Percentiles rank a stretch among this genome's conserved stretches.
Conservation (phyloP, 208 protist species). For the Leptomonas seymouri region DNA sequence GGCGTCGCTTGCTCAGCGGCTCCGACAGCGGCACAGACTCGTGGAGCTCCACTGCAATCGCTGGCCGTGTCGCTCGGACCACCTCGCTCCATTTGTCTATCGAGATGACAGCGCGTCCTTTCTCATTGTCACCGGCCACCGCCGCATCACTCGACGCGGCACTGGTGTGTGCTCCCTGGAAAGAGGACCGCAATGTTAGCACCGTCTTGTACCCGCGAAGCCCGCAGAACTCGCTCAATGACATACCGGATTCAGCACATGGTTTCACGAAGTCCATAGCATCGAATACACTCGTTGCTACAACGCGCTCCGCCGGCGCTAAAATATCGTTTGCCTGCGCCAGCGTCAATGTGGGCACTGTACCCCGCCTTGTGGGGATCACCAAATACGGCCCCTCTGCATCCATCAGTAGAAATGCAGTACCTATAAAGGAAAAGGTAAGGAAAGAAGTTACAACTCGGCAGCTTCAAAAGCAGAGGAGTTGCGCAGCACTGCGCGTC, state of each 20-base stretch:
- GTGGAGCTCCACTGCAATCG: slow-evolving; percentile 52
- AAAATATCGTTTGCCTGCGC: slow-evolving; percentile 64
- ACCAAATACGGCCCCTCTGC: slow-evolving; percentile 48
- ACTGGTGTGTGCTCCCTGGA: slow-evolving; percentile 67
- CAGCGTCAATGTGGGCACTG: slow-evolving; percentile 70
- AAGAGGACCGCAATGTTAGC: slow-evolving; percentile 60
- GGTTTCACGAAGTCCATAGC: slow-evolving; percentile 55
- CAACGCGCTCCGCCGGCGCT: slow-evolving; percentile 53
- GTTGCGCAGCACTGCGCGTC: not conserved
- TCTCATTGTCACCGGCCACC: slow-evolving; percentile 68
- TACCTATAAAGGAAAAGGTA: not conserved
- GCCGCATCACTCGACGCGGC: slow-evolving; percentile 49
- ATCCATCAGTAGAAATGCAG: slow-evolving; percentile 12
- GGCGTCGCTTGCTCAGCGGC: slow-evolving; percentile 36
- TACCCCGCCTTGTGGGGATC: slow-evolving; percentile 59
- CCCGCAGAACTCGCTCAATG: slow-evolving; percentile 63
- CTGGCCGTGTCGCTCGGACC: slow-evolving; percentile 51
- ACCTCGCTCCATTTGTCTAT: slow-evolving; percentile 59
- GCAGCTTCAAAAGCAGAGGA: not conserved
- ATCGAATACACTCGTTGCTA: slow-evolving; percentile 75
- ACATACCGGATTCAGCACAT: slow-evolving; percentile 39
- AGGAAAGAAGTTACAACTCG: not conserved
- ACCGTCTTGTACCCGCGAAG: slow-evolving; percentile 61
- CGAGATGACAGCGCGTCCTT: slow-evolving; percentile 54
- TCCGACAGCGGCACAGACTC: slow-evolving; percentile 63